Percentiles rank a stretch among this genome's conserved stretches.
Evolutionary conservation across 306 rosid species (phyloP).

Genomic region (Rubus parviflorus): DNA sequence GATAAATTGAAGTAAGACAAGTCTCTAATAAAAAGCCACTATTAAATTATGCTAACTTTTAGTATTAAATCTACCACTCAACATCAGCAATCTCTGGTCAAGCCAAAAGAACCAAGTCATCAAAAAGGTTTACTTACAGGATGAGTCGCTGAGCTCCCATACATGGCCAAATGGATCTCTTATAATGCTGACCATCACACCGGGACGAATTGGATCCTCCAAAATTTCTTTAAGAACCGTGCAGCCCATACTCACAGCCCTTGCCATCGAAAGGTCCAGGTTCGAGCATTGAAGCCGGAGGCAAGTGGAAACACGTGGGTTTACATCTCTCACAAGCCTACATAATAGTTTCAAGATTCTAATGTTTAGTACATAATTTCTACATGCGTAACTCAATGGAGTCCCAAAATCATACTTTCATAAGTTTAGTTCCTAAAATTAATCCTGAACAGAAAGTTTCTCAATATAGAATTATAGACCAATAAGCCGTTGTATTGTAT

Average conservation of each 20-base stretch:
- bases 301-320: no score
- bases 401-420: no score
- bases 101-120: not conserved
- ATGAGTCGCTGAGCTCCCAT: not conserved
- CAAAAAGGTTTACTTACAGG: not conserved
- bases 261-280: not conserved
- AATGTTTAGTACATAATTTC: no score
- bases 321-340: no score
- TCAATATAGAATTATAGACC: no score
- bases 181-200: not conserved
- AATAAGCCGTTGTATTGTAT: no score
- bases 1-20: not conserved
- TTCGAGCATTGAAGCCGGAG: not conserved
- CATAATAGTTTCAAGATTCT: no score
- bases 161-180: not conserved
- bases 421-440: no score
- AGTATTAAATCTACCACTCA: no score
- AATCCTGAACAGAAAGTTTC: no score
- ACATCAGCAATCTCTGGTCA: not conserved
- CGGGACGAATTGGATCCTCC: not conserved
- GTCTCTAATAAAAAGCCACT: not conserved
- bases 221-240: not conserved
- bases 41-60: no score
- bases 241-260: not conserved
- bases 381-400: no score